phyloP scores from a whole-genome alignment of 2,329 filamentous ascomycete species.

The Curvularia hawaiiensis region DNA sequence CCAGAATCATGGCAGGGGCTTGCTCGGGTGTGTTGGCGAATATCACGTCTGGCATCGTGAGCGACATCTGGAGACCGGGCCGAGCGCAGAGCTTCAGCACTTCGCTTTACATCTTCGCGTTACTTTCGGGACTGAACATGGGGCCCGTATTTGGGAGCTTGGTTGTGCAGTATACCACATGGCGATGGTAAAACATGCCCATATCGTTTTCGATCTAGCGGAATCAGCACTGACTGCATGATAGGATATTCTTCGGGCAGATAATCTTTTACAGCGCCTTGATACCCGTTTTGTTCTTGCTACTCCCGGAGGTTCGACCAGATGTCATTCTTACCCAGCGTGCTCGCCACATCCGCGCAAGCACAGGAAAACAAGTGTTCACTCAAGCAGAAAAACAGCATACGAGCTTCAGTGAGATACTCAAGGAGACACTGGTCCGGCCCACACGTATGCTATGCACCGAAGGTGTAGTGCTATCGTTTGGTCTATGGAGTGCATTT shows the following conservation, averaged over 20 bases:
- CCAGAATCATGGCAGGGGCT: constrained; percentile 52
- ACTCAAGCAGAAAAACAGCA: constrained; percentile 44
- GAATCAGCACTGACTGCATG: constrained; percentile 18
- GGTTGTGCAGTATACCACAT: constrained; percentile 46
- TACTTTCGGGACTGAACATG: constrained; percentile 52
- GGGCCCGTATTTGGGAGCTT: constrained; percentile 53
- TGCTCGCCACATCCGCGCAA: constrained; percentile 41
- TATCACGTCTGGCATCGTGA: constrained; percentile 42
- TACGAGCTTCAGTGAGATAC: constrained; percentile 37
- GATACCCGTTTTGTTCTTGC: constrained; percentile 49
- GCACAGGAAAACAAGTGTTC: constrained; percentile 32
- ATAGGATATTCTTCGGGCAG: constrained; percentile 53
- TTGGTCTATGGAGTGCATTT: constrained; percentile 57
- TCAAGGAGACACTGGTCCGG: constrained; percentile 47
- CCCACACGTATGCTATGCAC: constrained; percentile 53
- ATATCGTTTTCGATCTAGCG: not conserved
- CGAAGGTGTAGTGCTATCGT: constrained; percentile 56
- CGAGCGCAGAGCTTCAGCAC: constrained; percentile 50
- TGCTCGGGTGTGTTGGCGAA: constrained; percentile 52
- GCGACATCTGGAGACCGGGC: constrained; percentile 47
- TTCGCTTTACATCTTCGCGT: constrained; percentile 51
- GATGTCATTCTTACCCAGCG: constrained; percentile 52
- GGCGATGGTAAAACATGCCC: constrained; percentile 48
- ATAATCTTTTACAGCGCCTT: constrained; percentile 53
- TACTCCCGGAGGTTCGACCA: constrained; percentile 55